Evolutionary conservation across 2,329 filamentous ascomycete species (phyloP).

Genomic region (Mariannaea elegans): DNA sequence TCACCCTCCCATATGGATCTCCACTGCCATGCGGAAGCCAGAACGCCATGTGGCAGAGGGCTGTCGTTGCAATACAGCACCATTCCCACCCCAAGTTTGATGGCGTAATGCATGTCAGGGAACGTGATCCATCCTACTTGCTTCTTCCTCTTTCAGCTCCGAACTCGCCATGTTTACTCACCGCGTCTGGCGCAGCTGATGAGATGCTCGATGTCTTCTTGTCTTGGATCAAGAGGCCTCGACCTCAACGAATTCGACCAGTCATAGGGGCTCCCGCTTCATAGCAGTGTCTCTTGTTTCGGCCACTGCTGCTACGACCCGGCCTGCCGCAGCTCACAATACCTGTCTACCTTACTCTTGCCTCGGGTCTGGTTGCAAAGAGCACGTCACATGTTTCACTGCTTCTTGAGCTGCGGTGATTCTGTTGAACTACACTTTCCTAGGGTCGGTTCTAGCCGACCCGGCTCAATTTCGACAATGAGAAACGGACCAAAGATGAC

Average conservation of each 20-base stretch:
- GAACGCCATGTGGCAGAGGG: slow-evolving; percentile 21
- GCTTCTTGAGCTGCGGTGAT: slow-evolving; percentile 11
- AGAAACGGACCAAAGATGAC: slow-evolving; percentile 12
- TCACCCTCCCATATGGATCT: slow-evolving; percentile 2
- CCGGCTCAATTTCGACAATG: slow-evolving; percentile 28
- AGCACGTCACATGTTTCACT: slow-evolving; percentile 19
- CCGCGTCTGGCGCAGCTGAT: slow-evolving; percentile 5
- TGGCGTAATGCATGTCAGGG: slow-evolving; percentile 14
- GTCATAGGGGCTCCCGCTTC: slow-evolving; percentile 26
- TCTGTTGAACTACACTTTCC: slow-evolving; percentile 23
- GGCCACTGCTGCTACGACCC: slow-evolving; percentile 25
- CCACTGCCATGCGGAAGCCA: slow-evolving; percentile 19
- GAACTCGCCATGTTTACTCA: slow-evolving; percentile 8
- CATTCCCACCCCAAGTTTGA: slow-evolving; percentile 3
- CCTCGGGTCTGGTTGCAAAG: background rate
- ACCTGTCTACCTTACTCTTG: background rate
- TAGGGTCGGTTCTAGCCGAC: slow-evolving; percentile 14
- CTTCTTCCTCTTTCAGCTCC: background rate
- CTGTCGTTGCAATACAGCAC: slow-evolving; percentile 10
- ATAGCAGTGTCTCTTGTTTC: slow-evolving; percentile 37
- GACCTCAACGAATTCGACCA: slow-evolving; percentile 5
- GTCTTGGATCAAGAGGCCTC: slow-evolving; percentile 18
- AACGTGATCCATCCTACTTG: background rate
- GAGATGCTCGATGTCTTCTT: slow-evolving; percentile 6
- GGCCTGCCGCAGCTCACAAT: background rate